Evolutionary conservation across 495 filamentous ascomycete species (phyloP), one percentile per base, ranked within the genome.

Genomic region (Gamarada debralockiae): DNA sequence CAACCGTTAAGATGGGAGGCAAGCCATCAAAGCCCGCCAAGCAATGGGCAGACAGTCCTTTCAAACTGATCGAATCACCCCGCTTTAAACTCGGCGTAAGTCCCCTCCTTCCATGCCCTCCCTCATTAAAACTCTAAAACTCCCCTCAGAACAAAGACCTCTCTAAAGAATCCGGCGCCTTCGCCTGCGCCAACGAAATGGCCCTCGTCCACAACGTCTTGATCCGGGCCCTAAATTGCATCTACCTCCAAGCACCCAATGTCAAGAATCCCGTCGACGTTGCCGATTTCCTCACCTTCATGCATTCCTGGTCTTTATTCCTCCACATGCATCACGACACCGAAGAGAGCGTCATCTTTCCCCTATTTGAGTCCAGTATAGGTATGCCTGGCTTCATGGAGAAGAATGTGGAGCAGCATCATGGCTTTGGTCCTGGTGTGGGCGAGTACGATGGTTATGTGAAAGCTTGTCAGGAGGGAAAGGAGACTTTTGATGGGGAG

Each of bases 131-230:
- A 23, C 18, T 25, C 37, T n/a, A n/a, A n/a, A n/a, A 23, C 6
- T 31, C 13, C 4, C 23, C 4, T 22, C 10, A 58, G 55, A 59
- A 51, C 40, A 51, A 3, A 29, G 41, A 55, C 24, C 29, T 25
- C 39, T 54, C 53, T 20, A 51, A 47, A 21, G 45, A 53, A 14
- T 23, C 45, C 20, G 53, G 58, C 1, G 58, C 54, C 1, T 31
- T 57, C 6, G n/a, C 25, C 6, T 63, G 53, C 24, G 75, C 73
- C 14, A 66, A 69, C 12, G 65, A 72, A 21, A 73, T 78, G 65
- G 57, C 68, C 3, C 60, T 71, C 41, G 57, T 70, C 9, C 75
- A 78, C 65, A 80, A 79, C 61, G 56, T 66, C 29, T 66, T 78
- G 39, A 59, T 74, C 48, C 74, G 77, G 38, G 65, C 62, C 13